phyloP scores from a whole-genome alignment of 2,329 filamentous ascomycete genomes.

The Colletotrichum falcatum region DNA sequence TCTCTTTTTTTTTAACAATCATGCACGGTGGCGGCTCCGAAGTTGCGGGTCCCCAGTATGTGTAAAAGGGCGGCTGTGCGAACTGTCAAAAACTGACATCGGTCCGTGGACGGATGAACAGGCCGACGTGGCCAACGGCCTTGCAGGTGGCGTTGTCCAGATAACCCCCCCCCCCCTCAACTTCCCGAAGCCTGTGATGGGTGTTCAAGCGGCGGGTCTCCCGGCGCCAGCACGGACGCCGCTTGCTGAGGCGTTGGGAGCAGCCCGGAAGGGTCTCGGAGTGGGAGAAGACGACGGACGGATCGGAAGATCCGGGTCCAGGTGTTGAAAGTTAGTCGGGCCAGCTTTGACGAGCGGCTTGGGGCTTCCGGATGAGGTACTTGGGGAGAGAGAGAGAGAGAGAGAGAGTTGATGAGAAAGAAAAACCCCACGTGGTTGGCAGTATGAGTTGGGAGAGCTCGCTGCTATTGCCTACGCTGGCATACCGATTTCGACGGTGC shows the following conservation, averaged over 20 bases:
- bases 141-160: neutral
- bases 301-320: neutral
- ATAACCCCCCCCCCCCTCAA: too few species aligned
- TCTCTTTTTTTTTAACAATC: neutral
- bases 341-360: conserved; percentile 8
- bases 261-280: neutral
- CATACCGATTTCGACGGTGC: conserved; percentile 1
- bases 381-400: neutral
- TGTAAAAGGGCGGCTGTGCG: neutral
- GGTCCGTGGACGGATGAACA: neutral
- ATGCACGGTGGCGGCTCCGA: neutral
- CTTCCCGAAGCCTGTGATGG: conserved; percentile 12
- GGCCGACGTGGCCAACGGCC: neutral
- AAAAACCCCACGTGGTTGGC: neutral
- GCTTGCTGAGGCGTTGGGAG: neutral
- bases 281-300: neutral
- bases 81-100: neutral
- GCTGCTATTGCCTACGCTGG: neutral
- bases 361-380: neutral
- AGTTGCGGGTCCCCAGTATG: neutral
- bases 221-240: conserved; percentile 6
- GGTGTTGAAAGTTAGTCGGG: neutral
- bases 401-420: neutral
- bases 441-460: conserved; percentile 9
- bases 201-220: neutral